Conservation (phyloP, 805 yeast genomes). For the Wickerhamomyces subpelliculosus region DNA sequence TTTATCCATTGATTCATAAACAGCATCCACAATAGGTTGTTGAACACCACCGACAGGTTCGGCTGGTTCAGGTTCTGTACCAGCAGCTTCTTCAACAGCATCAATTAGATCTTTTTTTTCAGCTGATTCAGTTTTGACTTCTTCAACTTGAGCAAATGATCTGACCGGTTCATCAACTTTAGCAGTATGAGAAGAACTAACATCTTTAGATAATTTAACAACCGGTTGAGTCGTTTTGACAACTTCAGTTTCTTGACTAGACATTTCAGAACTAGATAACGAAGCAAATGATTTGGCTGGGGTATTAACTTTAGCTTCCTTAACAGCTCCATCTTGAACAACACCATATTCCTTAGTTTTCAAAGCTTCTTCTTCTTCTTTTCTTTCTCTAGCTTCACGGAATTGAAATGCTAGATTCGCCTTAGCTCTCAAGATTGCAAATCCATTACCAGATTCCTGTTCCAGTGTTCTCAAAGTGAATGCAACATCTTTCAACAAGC, state of each 20-base stretch:
- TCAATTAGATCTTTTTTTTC: constrained; percentile 3
- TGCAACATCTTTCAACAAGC: constrained; percentile 28
- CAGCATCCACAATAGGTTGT: too few species aligned
- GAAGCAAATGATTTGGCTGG: too few species aligned
- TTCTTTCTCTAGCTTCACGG: constrained; percentile 40
- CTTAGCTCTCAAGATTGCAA: constrained; percentile 48
- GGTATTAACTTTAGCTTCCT: too few species aligned
- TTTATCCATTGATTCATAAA: too few species aligned
- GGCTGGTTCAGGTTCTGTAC: not conserved
- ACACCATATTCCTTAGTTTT: constrained; percentile 14
- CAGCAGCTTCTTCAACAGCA: not conserved
- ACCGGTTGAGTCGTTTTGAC: not conserved
- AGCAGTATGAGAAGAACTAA: constrained; percentile 8
- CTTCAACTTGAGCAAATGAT: not conserved
- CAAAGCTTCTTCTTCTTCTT: constrained; percentile 10
- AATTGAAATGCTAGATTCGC: constrained; percentile 51
- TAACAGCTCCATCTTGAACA: too few species aligned
- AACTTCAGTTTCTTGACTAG: not conserved
- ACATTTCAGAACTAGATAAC: too few species aligned
- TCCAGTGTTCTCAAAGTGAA: constrained; percentile 39
- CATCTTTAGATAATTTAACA: not conserved
- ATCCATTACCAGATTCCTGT: constrained; percentile 56
- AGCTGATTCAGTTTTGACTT: not conserved
- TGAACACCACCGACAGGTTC: too few species aligned
- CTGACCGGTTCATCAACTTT: not conserved